Conservation (phyloP, 495 filamentous ascomycete species). For the Chaetomium tenue region DNA sequence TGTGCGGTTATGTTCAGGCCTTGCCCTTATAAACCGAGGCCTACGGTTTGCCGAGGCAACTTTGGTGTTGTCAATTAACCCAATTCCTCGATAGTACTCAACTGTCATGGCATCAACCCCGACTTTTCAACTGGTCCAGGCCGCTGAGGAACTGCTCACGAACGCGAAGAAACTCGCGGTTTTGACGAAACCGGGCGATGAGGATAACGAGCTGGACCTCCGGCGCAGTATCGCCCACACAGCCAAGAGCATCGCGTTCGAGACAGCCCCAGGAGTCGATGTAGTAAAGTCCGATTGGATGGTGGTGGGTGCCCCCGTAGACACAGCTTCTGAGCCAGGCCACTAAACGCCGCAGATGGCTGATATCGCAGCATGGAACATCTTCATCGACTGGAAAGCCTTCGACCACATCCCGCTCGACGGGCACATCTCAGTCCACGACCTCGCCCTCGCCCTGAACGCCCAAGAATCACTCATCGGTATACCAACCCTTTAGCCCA, state of each 20-base stretch:
- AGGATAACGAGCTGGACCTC: conserved; percentile 8
- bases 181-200: neutral
- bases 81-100: neutral
- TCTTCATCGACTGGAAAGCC: conserved; percentile 36
- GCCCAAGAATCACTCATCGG: conserved; percentile 33
- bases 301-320: conserved; percentile 18
- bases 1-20: too few relatives aligned
- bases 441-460: conserved; percentile 28
- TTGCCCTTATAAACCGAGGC: too few relatives aligned
- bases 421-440: conserved; percentile 31
- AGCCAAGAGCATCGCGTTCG: conserved; percentile 28
- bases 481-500: conserved; percentile 1
- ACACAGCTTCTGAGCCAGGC: neutral
- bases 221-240: conserved; percentile 23
- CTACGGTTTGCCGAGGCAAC: too few relatives aligned
- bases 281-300: conserved; percentile 31
- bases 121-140: conserved; percentile 29
- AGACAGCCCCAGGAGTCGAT: conserved; percentile 25
- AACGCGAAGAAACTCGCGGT: conserved; percentile 26
- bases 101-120: neutral
- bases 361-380: conserved; percentile 28
- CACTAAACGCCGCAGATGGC: conserved; percentile 21
- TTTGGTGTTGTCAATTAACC: too few relatives aligned
- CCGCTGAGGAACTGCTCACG: conserved; percentile 29
- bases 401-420: conserved; percentile 36